Evolutionary conservation across 1,284 basidiomycete species (phyloP).

Genomic region (Quambalaria eucalypti): DNA sequence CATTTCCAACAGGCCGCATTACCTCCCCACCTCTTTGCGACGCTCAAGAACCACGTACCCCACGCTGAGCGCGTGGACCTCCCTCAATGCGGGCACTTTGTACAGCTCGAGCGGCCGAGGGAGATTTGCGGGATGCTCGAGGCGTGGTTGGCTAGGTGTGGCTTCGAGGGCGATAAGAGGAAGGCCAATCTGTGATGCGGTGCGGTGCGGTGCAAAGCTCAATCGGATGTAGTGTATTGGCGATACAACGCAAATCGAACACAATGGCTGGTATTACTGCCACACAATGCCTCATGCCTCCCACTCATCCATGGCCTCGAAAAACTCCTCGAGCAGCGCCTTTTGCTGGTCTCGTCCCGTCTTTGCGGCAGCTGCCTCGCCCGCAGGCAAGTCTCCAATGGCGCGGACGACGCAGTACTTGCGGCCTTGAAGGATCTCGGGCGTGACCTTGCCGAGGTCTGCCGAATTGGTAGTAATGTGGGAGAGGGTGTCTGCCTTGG

Average conservation of each 20-base stretch:
- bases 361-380: constrained; percentile 51
- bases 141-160: not conserved
- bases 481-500: constrained; percentile 18
- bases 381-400: constrained; percentile 31
- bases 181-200: not conserved
- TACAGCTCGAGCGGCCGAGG: not conserved
- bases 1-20: not conserved
- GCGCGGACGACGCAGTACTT: constrained; percentile 70
- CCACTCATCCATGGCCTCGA: constrained; percentile 67
- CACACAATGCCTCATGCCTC: constrained; percentile 48
- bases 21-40: not conserved
- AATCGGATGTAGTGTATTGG: no score
- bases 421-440: constrained; percentile 67
- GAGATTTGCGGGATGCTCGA: not conserved
- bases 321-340: constrained; percentile 73
- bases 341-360: constrained; percentile 64
- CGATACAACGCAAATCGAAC: no score
- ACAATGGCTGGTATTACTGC: no score
- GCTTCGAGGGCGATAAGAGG: not conserved
- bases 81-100: not conserved
- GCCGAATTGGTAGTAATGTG: constrained; percentile 33
- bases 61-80: not conserved
- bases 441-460: constrained; percentile 54
- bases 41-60: not conserved
- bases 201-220: no score